Evolutionary conservation across 441 rosid species (phyloP).

Genomic region (Dalechampia spathulata): DNA sequence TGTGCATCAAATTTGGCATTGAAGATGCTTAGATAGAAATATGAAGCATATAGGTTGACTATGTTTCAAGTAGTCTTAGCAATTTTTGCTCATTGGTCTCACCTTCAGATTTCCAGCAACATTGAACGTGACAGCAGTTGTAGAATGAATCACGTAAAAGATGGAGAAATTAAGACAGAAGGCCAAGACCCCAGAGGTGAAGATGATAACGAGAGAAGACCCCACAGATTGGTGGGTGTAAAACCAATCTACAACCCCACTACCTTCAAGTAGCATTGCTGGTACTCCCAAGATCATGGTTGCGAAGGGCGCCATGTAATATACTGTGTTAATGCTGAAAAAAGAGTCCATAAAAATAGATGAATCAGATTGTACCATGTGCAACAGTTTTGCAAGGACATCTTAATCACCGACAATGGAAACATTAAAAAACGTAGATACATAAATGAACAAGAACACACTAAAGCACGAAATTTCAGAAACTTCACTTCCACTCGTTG

Average conservation of each 20-base stretch:
- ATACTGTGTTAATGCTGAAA: slow-evolving; percentile 90
- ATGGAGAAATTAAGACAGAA: slow-evolving; percentile 98
- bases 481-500: no score
- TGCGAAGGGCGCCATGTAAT: slow-evolving; percentile 99
- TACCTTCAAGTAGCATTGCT: slow-evolving; percentile 83
- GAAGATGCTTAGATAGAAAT: no score
- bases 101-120: slow-evolving; percentile 99
- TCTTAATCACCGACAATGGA: no score
- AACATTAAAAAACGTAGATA: no score
- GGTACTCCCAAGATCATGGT: slow-evolving; percentile 90
- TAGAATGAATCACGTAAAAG: slow-evolving; percentile 98
- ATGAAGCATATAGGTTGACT: no score
- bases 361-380: slow-evolving; percentile 13
- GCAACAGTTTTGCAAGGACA: background rate
- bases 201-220: slow-evolving; percentile 66
- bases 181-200: slow-evolving; percentile 88
- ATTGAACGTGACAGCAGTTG: slow-evolving; percentile 97
- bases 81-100: slow-evolving; percentile 17
- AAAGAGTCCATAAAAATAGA: background rate
- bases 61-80: no score
- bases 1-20: no score
- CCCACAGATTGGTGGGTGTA: slow-evolving; percentile 41
- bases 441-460: no score
- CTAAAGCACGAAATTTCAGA: no score
- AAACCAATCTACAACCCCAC: slow-evolving; percentile 75